A percentile compares a stretch with the other conserved stretches of the same genome.
Conservation (phyloP, 2,329 filamentous ascomycete genomes). For the Colletotrichum plurivorum region DNA sequence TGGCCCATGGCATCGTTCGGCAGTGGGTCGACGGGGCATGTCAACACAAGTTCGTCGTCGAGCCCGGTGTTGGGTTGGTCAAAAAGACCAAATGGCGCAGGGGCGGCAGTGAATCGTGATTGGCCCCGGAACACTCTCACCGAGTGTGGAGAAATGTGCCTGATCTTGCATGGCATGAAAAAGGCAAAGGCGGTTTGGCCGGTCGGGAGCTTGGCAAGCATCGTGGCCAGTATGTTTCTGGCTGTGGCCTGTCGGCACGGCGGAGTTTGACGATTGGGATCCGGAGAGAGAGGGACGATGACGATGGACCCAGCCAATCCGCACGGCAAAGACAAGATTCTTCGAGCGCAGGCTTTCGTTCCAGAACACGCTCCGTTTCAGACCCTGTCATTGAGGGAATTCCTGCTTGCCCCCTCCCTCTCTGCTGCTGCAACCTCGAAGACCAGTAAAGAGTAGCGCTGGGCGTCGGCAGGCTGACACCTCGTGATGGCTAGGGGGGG, state of each 20-base stretch:
- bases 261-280: conserved; percentile 2
- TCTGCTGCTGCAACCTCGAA: too few species aligned
- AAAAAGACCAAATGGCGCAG: neutral
- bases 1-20: neutral
- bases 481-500: neutral
- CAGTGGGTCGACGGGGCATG: conserved; percentile 4
- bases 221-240: neutral
- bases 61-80: conserved; percentile 11
- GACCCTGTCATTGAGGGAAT: conserved; percentile 28
- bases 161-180: conserved; percentile 36
- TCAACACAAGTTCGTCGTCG: neutral
- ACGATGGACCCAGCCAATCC: conserved; percentile 19
- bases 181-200: neutral
- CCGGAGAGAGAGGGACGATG: neutral
- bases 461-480: neutral
- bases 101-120: conserved; percentile 2
- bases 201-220: neutral
- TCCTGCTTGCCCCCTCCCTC: neutral
- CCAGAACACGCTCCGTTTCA: conserved; percentile 31
- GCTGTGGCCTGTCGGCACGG: too few species aligned
- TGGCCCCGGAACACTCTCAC: conserved; percentile 25
- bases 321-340: neutral
- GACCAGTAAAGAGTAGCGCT: neutral
- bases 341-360: conserved; percentile 1
- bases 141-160: conserved; percentile 37